Evolutionary conservation across 2,329 filamentous ascomycete species (phyloP), one percentile per base, ranked within the genome.

Genomic region (Epichloe brachyelytri): DNA sequence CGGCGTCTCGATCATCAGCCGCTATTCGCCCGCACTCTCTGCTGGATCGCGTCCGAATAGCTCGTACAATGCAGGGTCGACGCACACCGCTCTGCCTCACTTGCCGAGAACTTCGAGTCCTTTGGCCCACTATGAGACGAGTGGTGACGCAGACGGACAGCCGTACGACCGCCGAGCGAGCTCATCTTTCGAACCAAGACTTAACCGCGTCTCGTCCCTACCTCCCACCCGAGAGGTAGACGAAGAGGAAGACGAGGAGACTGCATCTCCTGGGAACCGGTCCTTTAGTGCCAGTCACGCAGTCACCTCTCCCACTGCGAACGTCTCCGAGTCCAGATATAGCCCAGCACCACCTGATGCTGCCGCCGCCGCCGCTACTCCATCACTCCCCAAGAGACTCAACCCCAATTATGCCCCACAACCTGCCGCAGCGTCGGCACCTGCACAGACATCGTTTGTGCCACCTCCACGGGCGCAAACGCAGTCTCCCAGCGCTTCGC

Each of bases 61-160:
- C 44, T 74, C 76, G 17, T 71, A 69, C 33, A 63, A 65, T 54
- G 50, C 64, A 17, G 64, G 65, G 54, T 50, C 65, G 15, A 59
- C 72, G 8, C 70, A 74, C 26, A 67, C 76, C 14, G 63, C 72
- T 38, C 66, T 82, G 40, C 69, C 78, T 45, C 79, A 83, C 59
- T 74, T 80, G 54, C 80, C 81, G 8, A 71, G 81, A 55, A 84
- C 81, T 2, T 84, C 80, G 2, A 85, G 81, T 56, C 81, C 81
- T 0, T 63, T 84, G 53, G 80, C 80, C 5, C 79, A 84, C 57
- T 83, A 81, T 53, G 80, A 83, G 61, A 70, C 73, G 11, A 71
- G 70, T 7, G 68, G 70, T 49, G 69, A 71, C 34, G 66, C 68
- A 44, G 75, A 78, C n/a, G 56, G 55, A 15, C 54, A 62, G n/a